These are phyloP conservation scores for Zanthoxylum bungeanum DNA, from an alignment of 345 rosid genomes.

Conservation along the genomic window DNA sequence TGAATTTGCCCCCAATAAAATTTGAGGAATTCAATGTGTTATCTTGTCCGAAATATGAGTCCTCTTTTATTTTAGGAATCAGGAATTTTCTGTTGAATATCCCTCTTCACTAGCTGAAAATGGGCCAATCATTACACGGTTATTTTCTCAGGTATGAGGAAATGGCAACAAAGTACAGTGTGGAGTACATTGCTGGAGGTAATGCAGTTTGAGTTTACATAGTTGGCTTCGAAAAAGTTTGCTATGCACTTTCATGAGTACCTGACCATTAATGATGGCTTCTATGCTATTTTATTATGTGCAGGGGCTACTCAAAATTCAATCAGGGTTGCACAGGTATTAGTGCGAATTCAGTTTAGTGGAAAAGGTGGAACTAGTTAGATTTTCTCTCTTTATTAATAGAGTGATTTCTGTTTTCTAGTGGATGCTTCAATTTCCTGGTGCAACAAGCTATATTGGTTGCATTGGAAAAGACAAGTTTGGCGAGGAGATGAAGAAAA, in stretches of 20 bases:
- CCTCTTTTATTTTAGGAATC: neutral
- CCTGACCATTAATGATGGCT: neutral
- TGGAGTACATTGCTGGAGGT: constrained; percentile 80
- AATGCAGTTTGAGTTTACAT: neutral
- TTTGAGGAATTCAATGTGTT: neutral
- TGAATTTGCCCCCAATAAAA: neutral
- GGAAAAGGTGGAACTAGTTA: neutral
- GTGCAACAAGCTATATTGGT: constrained; percentile 87
- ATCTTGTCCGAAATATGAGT: neutral
- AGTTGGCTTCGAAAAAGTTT: neutral
- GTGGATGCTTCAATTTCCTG: constrained; percentile 99
- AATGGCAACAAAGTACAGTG: constrained; percentile 38
- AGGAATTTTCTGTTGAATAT: neutral
- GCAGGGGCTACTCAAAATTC: constrained; percentile 92
- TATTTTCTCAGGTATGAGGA: constrained; percentile 52
- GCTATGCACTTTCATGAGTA: neutral
- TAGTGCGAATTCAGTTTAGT: constrained; percentile 3
- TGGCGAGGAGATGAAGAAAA: constrained; percentile 96
- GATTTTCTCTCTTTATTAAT: neutral
- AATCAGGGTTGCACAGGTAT: constrained; percentile 91
- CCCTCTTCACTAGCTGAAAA: neutral
- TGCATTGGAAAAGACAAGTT: constrained; percentile 92
- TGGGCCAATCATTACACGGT: neutral
- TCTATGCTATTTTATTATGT: neutral
- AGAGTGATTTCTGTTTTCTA: constrained; percentile 16